A percentile compares a stretch with the other conserved stretches of the same genome.
These are phyloP conservation scores for Protomyces inundatus DNA, from an alignment of 1,139 yeast species.

Conservation along the genomic window DNA sequence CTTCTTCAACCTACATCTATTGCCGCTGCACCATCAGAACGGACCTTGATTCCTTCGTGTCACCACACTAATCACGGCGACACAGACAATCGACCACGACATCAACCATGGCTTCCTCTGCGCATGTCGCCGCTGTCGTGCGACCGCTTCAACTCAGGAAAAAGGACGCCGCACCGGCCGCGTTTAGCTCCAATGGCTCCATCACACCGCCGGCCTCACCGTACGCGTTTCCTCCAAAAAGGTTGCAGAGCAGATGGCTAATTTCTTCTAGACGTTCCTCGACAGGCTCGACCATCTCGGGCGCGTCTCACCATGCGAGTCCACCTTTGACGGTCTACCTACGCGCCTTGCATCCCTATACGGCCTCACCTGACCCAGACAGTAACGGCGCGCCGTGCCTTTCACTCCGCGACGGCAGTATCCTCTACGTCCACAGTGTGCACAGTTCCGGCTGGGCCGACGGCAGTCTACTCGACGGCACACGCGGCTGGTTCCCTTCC, in stretches of 20 bases:
- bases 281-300: not conserved
- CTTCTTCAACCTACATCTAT: no score
- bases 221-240: not conserved
- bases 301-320: not conserved
- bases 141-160: not conserved
- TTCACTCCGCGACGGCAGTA: slow-evolving; percentile 70
- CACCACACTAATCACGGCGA: no score
- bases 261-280: slow-evolving; percentile 11
- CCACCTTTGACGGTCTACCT: slow-evolving; percentile 6
- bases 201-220: not conserved
- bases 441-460: slow-evolving; percentile 98
- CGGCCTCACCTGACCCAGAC: not conserved
- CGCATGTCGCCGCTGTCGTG: not conserved
- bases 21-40: no score
- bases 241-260: not conserved
- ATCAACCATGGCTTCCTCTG: not conserved
- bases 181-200: not conserved
- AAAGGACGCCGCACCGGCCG: not conserved
- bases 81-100: no score
- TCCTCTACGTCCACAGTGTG: slow-evolving; percentile 80
- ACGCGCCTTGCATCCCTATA: slow-evolving; percentile 14
- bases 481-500: slow-evolving; percentile 95
- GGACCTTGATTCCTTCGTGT: no score
- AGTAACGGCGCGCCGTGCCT: slow-evolving; percentile 46
- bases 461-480: slow-evolving; percentile 68